These are phyloP conservation scores for Epithele typhae DNA, from an alignment of 768 basidiomycete genomes.

Conservation along the genomic window DNA sequence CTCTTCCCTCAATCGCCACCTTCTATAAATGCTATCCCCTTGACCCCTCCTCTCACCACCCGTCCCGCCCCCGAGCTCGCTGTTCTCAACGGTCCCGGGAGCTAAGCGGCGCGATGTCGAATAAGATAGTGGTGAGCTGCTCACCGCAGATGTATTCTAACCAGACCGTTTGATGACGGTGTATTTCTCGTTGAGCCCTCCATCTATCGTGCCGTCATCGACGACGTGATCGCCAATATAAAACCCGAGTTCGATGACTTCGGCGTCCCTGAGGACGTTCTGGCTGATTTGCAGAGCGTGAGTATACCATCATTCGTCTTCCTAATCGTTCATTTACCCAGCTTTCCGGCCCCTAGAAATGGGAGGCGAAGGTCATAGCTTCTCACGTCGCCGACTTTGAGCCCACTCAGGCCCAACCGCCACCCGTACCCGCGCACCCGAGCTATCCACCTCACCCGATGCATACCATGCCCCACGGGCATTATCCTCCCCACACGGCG, in stretches of 20 bases:
- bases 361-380: constrained; percentile 92
- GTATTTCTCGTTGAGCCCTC: constrained; percentile 61
- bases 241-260: constrained; percentile 96
- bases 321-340: constrained; percentile 14
- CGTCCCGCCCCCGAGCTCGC: constrained; percentile 27
- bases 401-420: constrained; percentile 37
- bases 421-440: constrained; percentile 44
- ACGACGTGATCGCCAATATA: constrained; percentile 88
- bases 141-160: constrained; percentile 53
- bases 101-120: constrained; percentile 60
- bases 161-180: constrained; percentile 35
- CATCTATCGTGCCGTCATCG: constrained; percentile 92
- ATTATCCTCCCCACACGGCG: constrained; percentile 52
- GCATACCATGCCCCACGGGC: constrained; percentile 36
- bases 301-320: constrained; percentile 32
- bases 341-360: constrained; percentile 58
- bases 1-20: constrained; percentile 23
- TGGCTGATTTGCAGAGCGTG: constrained; percentile 86
- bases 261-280: constrained; percentile 85
- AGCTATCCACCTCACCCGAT: constrained; percentile 29
- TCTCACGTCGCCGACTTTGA: constrained; percentile 96
- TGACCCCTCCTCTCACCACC: constrained; percentile 30
- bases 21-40: constrained; percentile 27
- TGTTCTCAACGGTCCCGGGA: constrained; percentile 29
- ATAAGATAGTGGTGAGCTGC: constrained; percentile 98